Conservation (phyloP, 2,329 filamentous ascomycete species). For the Macrophomina pseudophaseolina region DNA sequence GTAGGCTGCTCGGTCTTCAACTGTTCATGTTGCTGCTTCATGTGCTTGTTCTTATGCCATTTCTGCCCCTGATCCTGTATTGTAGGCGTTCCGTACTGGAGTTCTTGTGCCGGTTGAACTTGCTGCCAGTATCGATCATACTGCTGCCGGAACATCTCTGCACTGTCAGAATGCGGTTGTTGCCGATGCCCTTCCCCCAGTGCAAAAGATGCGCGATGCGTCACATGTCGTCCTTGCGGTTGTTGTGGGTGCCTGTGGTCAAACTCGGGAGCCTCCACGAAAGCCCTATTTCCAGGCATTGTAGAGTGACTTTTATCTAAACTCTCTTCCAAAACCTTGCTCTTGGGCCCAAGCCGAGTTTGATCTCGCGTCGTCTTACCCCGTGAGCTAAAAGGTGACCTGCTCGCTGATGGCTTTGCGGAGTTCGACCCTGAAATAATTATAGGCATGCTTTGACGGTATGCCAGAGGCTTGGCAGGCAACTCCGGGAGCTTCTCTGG, state of each 20-base stretch:
- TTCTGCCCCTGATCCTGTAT: neutral
- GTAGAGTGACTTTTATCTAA: neutral
- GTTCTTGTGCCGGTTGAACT: neutral
- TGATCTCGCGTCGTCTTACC: neutral
- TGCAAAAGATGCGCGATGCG: slow-evolving; percentile 4
- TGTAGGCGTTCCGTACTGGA: neutral
- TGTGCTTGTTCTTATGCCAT: slow-evolving; percentile 54
- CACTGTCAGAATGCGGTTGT: neutral
- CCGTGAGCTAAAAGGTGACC: neutral
- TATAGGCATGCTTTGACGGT: slow-evolving; percentile 18
- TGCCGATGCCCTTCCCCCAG: neutral
- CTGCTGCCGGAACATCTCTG: neutral
- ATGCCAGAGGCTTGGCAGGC: slow-evolving; percentile 13
- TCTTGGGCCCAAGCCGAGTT: neutral
- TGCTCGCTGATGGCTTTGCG: neutral
- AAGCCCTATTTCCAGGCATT: neutral
- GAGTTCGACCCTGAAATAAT: slow-evolving; percentile 4
- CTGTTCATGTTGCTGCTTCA: slow-evolving; percentile 66
- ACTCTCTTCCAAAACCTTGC: neutral
- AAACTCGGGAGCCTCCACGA: neutral
- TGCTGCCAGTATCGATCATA: neutral
- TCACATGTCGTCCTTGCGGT: neutral
- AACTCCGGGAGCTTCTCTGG: slow-evolving; percentile 7
- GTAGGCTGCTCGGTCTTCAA: too few species aligned
- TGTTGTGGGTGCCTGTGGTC: neutral